Conservation (phyloP, 495 filamentous ascomycete genomes). For the Podospora appendiculata region DNA sequence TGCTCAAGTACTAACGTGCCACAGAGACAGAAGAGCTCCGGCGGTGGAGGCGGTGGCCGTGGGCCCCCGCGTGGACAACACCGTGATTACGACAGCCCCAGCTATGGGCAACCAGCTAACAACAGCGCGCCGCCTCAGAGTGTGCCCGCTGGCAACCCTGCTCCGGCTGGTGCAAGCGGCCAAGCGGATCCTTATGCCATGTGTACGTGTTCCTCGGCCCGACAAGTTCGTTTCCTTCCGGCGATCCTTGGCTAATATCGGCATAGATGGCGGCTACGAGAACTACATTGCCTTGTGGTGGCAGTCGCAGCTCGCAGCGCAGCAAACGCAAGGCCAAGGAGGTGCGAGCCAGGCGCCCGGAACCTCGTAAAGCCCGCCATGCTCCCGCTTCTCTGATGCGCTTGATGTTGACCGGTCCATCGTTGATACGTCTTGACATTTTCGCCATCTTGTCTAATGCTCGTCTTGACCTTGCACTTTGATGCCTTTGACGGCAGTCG, state of each 20-base stretch:
- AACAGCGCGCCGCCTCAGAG: conserved; percentile 15
- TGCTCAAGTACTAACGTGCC: conserved; percentile 14
- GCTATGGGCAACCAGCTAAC: conserved; percentile 27
- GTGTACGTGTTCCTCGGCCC: conserved; percentile 11
- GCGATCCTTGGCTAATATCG: conserved; percentile 2
- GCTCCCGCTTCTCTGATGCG: conserved; percentile 14
- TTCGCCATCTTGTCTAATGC: conserved; percentile 8
- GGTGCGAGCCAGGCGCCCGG: conserved; percentile 18
- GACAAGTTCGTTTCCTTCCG: background rate
- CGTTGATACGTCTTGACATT: conserved; percentile 18
- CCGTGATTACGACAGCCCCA: conserved; percentile 37
- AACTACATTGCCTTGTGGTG: conserved; percentile 26
- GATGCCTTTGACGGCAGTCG: conserved; percentile 7
- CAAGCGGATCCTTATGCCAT: conserved; percentile 24
- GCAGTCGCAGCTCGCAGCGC: conserved; percentile 21
- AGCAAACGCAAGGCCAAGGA: conserved; percentile 20
- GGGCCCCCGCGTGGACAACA: conserved; percentile 33
- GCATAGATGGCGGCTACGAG: conserved; percentile 25
- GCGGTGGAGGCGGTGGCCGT: conserved; percentile 37
- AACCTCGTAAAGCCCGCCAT: conserved; percentile 19
- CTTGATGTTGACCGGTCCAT: conserved; percentile 21
- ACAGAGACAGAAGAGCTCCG: conserved; percentile 46
- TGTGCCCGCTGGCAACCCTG: conserved; percentile 12
- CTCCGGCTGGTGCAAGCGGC: conserved; percentile 14
- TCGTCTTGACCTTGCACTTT: conserved; percentile 11